Evolutionary conservation across 352 stramenopile genomes (phyloP).

Genomic region (Stramenopiles sp.): DNA sequence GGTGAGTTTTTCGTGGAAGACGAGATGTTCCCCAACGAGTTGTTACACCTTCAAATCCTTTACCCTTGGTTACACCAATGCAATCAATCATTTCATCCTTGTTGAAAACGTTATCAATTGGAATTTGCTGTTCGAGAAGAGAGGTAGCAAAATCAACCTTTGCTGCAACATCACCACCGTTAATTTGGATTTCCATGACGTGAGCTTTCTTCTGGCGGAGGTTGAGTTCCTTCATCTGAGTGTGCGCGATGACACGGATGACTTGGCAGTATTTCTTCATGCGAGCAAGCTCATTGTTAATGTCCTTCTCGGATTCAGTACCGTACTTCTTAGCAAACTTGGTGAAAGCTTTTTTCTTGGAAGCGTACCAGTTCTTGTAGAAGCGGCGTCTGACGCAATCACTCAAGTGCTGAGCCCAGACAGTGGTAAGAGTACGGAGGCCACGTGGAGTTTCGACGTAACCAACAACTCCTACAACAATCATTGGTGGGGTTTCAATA

Average conservation of each 20-base stretch:
- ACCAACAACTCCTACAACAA: slow-evolving; percentile 92
- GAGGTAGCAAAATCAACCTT: slow-evolving; percentile 98
- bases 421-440: slow-evolving; percentile 88
- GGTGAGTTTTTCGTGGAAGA: slow-evolving; percentile 97
- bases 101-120: slow-evolving; percentile 62
- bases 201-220: slow-evolving; percentile 98
- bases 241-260: slow-evolving; percentile 94
- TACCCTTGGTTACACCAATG: slow-evolving; percentile 90
- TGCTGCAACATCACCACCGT: slow-evolving; percentile 70
- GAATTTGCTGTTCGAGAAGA: slow-evolving; percentile 96
- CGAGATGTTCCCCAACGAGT: slow-evolving; percentile 95
- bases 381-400: slow-evolving; percentile 94
- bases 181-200: slow-evolving; percentile 98
- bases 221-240: slow-evolving; percentile 93
- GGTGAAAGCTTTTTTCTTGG: slow-evolving; percentile 99
- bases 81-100: slow-evolving; percentile 97
- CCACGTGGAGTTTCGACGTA: slow-evolving; percentile 97
- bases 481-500: slow-evolving; percentile 93
- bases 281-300: slow-evolving; percentile 84
- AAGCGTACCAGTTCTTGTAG: slow-evolving; percentile 99
- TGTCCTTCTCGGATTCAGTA: slow-evolving; percentile 32
- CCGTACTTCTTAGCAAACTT: slow-evolving; percentile 99
- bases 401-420: slow-evolving; percentile 94
- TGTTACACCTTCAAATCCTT: slow-evolving; percentile 91
- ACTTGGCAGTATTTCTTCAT: slow-evolving; percentile 99